phyloP scores from a whole-genome alignment of 2,329 filamentous ascomycete genomes.

The Fusarium sp. region DNA sequence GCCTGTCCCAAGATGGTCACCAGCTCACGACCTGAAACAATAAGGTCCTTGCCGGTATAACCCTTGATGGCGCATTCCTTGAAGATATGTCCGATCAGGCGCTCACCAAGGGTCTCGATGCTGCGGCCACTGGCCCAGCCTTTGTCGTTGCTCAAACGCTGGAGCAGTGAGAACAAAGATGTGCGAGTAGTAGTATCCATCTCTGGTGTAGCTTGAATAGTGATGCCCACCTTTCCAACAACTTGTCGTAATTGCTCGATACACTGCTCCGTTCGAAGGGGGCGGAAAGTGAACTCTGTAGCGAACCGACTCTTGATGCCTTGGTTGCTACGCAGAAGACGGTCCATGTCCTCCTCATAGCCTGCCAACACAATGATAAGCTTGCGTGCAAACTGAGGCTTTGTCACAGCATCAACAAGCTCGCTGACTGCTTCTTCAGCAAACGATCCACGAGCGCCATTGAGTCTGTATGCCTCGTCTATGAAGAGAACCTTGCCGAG shows the following conservation, averaged over 20 bases:
- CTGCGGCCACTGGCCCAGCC: slow-evolving; percentile 72
- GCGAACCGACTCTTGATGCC: slow-evolving; percentile 72
- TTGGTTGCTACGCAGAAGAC: slow-evolving; percentile 67
- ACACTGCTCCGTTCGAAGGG: slow-evolving; percentile 57
- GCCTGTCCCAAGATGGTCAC: slow-evolving; percentile 43
- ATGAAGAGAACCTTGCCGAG: slow-evolving; percentile 76
- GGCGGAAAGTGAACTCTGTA: slow-evolving; percentile 66
- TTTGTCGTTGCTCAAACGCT: slow-evolving; percentile 53
- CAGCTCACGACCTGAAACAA: slow-evolving; percentile 43
- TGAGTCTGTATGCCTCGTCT: slow-evolving; percentile 75
- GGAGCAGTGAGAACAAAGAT: slow-evolving; percentile 50
- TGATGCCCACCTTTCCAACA: slow-evolving; percentile 46
- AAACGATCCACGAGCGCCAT: slow-evolving; percentile 60
- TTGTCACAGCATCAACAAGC: slow-evolving; percentile 60
- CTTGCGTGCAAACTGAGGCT: slow-evolving; percentile 66
- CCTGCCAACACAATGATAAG: slow-evolving; percentile 74
- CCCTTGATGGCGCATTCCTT: slow-evolving; percentile 48
- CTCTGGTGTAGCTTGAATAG: slow-evolving; percentile 41
- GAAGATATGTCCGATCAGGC: slow-evolving; percentile 57
- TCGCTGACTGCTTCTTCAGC: slow-evolving; percentile 65
- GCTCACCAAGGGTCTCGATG: slow-evolving; percentile 63
- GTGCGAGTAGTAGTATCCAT: slow-evolving; percentile 40
- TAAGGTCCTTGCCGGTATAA: slow-evolving; percentile 43
- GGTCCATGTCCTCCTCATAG: slow-evolving; percentile 72
- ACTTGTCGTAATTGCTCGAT: slow-evolving; percentile 54